Base-by-base conservation (phyloP, 2,329 filamentous ascomycete genomes). In the Talaromyces sp. region DNA sequence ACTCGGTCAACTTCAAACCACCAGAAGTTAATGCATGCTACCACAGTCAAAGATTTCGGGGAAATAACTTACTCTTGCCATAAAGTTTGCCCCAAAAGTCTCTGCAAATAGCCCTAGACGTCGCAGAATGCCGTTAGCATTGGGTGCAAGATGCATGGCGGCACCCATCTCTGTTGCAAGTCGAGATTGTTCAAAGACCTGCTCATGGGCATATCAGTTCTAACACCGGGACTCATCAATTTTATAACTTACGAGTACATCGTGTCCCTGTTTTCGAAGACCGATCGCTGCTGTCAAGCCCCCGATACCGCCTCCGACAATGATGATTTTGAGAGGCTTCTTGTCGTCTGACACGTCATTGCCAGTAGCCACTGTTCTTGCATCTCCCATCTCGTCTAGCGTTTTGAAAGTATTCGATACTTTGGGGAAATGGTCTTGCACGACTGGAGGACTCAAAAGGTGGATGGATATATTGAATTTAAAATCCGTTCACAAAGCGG, bases 131-230 rank as follows among this genome's bases (percentile, higher is more conserved):
- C 84, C 83, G 69, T 87, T 86, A 2, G 80, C 75, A 66, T 89
- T 89, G 0, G 87, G 85, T 0, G 83, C 81, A 4, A 88, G 69
- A 66, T 88, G 85, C n/a, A 88, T 80, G 0, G 85, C 85, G 3
- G 86, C 85, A 0, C 85, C 86, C 1, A 79, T 73, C 70, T 88
- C 85, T 57, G 76, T 81, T 17, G 81, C 80, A 36, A 87, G 81
- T 1, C 75, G 74, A 0, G 84, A 86, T 67, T 84, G 80, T 65
- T 88, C 85, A 56, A 79, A 82, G 0, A 86, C 62, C 80, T 84
- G 58, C 33, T 51, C 44, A 27, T 27, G 3, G 11, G 6, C 4
- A 13, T 13, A 13, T 51, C 3, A 51, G 44, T 4, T 1, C 3
- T 36, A 3, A 39, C 8, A n/a, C 3, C 17, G 2, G 6, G 8